Evolutionary conservation across 108 stramenopile genomes (phyloP).

Genomic region (Cyclostephanos tholiformis): DNA sequence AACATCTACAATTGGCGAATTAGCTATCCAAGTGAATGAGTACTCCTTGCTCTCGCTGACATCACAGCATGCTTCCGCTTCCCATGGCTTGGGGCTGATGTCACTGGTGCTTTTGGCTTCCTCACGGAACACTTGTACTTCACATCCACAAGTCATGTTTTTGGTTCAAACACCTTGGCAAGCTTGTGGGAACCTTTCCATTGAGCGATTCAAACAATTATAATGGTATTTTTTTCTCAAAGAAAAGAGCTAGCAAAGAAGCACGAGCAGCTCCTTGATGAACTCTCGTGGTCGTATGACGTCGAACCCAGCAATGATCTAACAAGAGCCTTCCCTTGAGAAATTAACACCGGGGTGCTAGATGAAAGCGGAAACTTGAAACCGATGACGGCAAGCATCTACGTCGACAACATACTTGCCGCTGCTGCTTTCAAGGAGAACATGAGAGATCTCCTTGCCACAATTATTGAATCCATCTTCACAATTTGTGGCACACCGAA

Average conservation of each 20-base stretch:
- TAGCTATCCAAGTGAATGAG: background rate
- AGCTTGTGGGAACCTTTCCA: background rate
- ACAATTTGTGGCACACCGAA: too few relatives aligned
- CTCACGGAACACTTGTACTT: background rate
- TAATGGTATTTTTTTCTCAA: background rate
- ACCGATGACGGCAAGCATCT: background rate
- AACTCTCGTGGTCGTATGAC: background rate
- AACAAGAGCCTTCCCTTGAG: background rate
- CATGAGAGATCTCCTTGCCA: too few relatives aligned
- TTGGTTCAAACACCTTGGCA: background rate
- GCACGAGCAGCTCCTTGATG: background rate
- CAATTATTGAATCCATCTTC: too few relatives aligned
- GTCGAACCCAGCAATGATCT: background rate
- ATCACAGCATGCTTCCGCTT: background rate
- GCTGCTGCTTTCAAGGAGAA: too few relatives aligned
- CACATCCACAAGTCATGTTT: background rate
- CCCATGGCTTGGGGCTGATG: background rate
- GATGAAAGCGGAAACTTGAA: background rate
- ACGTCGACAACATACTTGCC: background rate
- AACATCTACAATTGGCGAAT: slow-evolving; percentile 3
- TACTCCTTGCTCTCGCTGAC: background rate
- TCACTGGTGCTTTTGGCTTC: background rate
- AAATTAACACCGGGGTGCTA: background rate
- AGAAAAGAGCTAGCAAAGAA: background rate
- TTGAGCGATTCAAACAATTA: background rate